Percentiles rank a stretch among this genome's conserved stretches.
These are phyloP conservation scores for Camillea tinctor DNA, from an alignment of 2,329 filamentous ascomycete genomes.

Conservation along the genomic window DNA sequence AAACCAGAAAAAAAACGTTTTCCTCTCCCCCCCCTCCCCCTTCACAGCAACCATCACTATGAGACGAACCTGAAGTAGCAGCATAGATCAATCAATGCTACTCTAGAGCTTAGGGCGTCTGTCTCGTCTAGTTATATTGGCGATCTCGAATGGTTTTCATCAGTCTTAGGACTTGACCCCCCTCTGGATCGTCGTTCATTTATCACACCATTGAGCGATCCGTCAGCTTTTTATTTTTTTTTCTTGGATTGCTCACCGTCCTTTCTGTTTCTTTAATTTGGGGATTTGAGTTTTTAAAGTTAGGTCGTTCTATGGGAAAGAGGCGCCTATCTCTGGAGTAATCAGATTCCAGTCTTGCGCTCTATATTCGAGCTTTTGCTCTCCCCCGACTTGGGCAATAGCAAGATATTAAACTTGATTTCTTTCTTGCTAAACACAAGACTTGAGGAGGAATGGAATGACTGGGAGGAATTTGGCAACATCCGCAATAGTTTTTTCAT, in stretches of 20 bases:
- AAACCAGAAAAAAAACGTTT: slow-evolving; percentile 2
- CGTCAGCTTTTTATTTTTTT: neutral
- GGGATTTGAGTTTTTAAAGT: neutral
- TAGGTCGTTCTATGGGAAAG: neutral
- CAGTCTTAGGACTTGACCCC: neutral
- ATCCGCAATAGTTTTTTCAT: slow-evolving; percentile 1
- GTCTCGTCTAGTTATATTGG: slow-evolving; percentile 5
- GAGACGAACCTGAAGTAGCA: slow-evolving; percentile 2
- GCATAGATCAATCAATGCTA: slow-evolving; percentile 5
- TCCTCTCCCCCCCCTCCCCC: slow-evolving; percentile 7
- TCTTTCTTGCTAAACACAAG: neutral
- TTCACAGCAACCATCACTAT: slow-evolving; percentile 2
- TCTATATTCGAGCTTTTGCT: neutral
- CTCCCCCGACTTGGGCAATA: neutral
- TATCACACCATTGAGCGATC: neutral
- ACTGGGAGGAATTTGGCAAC: neutral
- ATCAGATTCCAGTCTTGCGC: neutral
- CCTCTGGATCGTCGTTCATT: neutral
- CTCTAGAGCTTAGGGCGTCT: slow-evolving; percentile 1
- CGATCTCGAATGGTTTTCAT: slow-evolving; percentile 5
- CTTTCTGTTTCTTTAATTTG: neutral
- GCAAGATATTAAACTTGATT: neutral
- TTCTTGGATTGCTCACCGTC: neutral
- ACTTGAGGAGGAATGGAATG: neutral
- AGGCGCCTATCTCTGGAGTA: neutral